These are phyloP conservation scores for Halophytophthora batemanensis DNA, from an alignment of 352 stramenopile genomes.

Conservation along the genomic window DNA sequence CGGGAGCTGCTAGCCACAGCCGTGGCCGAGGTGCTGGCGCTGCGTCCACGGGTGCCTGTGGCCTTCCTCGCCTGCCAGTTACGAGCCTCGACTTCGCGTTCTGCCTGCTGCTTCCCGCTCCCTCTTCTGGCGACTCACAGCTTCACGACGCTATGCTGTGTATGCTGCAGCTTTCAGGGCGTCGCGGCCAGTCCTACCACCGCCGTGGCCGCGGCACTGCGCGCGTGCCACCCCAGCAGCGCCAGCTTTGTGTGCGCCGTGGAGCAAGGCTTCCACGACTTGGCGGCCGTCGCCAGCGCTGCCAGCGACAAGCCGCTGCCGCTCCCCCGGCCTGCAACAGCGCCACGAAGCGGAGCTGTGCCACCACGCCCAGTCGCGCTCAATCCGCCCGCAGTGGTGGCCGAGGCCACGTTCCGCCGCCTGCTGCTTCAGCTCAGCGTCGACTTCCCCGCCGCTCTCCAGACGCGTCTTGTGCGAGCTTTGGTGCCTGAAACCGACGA, in stretches of 20 bases:
- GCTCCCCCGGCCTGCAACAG: constrained; percentile 2
- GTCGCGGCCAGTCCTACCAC: constrained; percentile 10
- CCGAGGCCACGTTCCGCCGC: constrained; percentile 13
- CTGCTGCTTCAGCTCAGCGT: constrained; percentile 19
- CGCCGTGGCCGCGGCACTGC: constrained; percentile 11
- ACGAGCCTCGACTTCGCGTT: background rate
- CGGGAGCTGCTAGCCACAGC: constrained; percentile 18
- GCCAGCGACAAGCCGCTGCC: constrained; percentile 3
- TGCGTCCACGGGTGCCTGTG: constrained; percentile 19
- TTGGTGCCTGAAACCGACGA: background rate
- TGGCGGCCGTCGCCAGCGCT: constrained; percentile 8
- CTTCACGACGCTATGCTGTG: background rate
- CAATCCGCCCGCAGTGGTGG: constrained; percentile 10
- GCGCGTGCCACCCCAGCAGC: constrained; percentile 16
- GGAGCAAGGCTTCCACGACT: constrained; percentile 18
- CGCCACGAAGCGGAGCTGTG: background rate
- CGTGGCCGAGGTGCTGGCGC: constrained; percentile 16
- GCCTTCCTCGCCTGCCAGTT: constrained; percentile 23
- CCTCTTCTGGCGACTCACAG: background rate
- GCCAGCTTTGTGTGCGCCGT: constrained; percentile 16
- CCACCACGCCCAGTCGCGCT: constrained; percentile 4
- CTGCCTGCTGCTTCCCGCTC: background rate
- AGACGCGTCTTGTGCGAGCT: constrained; percentile 12
- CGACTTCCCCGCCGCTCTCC: constrained; percentile 17
- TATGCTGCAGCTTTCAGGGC: constrained; percentile 20